phyloP scores from a whole-genome alignment of 2,329 filamentous ascomycete species.

The Hysterium pulicare region DNA sequence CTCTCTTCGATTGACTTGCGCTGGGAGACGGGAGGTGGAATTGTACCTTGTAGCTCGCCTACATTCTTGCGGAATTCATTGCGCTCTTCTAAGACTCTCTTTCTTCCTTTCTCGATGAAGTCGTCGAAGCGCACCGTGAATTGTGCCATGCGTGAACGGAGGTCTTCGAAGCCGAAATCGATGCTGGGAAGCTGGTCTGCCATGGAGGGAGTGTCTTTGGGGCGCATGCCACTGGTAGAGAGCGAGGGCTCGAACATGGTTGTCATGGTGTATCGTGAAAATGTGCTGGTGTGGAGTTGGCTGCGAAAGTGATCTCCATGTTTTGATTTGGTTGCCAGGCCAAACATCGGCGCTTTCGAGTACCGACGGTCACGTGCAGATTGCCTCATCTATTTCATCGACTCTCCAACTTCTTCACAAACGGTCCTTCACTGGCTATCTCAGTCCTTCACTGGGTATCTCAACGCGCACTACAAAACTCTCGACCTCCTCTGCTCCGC shows the following conservation, averaged over 20 bases:
- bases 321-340: neutral
- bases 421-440: neutral
- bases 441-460: neutral
- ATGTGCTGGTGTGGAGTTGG: neutral
- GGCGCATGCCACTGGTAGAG: slow-evolving; percentile 60
- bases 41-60: slow-evolving; percentile 80
- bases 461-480: too few species aligned
- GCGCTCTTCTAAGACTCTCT: slow-evolving; percentile 85
- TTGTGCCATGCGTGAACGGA: slow-evolving; percentile 90
- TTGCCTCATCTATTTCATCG: neutral
- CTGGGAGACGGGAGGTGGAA: too few species aligned
- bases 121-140: slow-evolving; percentile 89
- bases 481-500: too few species aligned
- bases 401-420: neutral
- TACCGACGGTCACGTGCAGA: neutral
- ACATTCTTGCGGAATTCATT: slow-evolving; percentile 91
- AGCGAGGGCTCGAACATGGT: slow-evolving; percentile 67
- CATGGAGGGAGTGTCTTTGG: slow-evolving; percentile 62
- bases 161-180: slow-evolving; percentile 93
- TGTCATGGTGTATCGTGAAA: slow-evolving; percentile 32
- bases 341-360: neutral
- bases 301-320: too few species aligned
- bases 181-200: slow-evolving; percentile 79
- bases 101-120: slow-evolving; percentile 88
- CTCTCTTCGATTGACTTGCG: too few species aligned